Evolutionary conservation across 371 early-diverging fungal species (phyloP).

Genomic region (Lichtheimia corymbifera): DNA sequence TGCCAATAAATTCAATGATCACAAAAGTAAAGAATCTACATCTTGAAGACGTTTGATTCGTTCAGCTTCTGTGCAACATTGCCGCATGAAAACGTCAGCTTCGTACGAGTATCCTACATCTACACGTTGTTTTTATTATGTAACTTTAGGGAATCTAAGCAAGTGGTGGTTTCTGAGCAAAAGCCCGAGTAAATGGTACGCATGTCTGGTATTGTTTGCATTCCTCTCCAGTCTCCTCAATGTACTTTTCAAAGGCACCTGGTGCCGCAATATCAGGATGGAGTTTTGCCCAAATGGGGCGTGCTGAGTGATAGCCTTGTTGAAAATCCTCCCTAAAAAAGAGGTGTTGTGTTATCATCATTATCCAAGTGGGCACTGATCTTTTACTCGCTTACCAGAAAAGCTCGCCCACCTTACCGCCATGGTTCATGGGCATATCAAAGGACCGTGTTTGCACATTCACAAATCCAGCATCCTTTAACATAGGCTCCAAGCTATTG

Average conservation of each 20-base stretch:
- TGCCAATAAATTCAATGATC: too few relatives aligned
- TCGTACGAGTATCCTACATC: too few relatives aligned
- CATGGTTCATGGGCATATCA: slow-evolving; percentile 18
- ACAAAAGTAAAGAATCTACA: too few relatives aligned
- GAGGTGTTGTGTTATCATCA: neutral
- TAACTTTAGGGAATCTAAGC: too few relatives aligned
- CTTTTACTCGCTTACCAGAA: neutral
- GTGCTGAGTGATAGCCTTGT: slow-evolving; percentile 16
- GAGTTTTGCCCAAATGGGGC: slow-evolving; percentile 9
- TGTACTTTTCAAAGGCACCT: slow-evolving; percentile 6
- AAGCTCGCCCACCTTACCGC: slow-evolving; percentile 10
- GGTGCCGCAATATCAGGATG: slow-evolving; percentile 17
- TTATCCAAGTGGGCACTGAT: too few relatives aligned
- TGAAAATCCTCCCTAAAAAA: slow-evolving; percentile 27
- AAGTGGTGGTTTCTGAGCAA: slow-evolving; percentile 3
- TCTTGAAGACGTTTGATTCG: too few relatives aligned
- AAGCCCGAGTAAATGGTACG: slow-evolving; percentile 4
- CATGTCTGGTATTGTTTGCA: slow-evolving; percentile 9
- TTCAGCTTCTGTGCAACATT: too few relatives aligned
- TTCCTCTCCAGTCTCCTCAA: slow-evolving; percentile 10
- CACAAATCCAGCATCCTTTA: slow-evolving; percentile 1
- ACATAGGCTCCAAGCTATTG: neutral
- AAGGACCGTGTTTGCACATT: neutral
- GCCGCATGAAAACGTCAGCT: too few relatives aligned
- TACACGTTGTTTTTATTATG: too few relatives aligned